Percentiles rank a stretch among this genome's conserved stretches.
phyloP scores from a whole-genome alignment of 2,329 filamentous ascomycete species.

The Diplodia intermedia region DNA sequence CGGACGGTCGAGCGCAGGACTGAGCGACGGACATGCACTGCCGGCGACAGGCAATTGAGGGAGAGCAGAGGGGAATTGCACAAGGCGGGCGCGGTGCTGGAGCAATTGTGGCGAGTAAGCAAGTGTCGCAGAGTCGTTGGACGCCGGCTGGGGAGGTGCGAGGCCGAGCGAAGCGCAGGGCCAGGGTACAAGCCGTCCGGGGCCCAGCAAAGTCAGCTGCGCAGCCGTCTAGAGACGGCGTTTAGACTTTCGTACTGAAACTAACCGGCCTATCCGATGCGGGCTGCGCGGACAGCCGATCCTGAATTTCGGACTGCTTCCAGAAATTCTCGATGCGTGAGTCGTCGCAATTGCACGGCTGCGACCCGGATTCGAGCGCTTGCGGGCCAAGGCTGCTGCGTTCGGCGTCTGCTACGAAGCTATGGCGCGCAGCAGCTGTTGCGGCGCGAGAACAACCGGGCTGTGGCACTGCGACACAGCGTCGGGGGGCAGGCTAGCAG shows the following conservation, averaged over 20 bases:
- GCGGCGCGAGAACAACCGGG: conserved; percentile 24
- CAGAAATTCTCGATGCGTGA: conserved; percentile 22
- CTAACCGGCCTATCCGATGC: conserved; percentile 29
- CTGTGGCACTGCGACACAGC: conserved; percentile 28
- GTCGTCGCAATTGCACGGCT: conserved; percentile 22
- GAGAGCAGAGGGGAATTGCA: conserved; percentile 1
- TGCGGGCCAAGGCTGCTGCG: conserved; percentile 15
- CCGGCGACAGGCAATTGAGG: conserved; percentile 18
- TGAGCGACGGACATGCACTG: neutral
- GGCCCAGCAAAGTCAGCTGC: conserved; percentile 30
- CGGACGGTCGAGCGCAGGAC: conserved; percentile 3
- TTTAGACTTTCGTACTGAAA: conserved; percentile 24
- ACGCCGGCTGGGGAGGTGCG: conserved; percentile 24
- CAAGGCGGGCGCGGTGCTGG: conserved; percentile 2
- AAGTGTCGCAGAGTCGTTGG: conserved; percentile 20
- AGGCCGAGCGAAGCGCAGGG: conserved; percentile 25
- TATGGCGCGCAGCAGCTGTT: conserved; percentile 25
- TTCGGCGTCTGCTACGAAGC: conserved; percentile 12
- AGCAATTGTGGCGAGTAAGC: conserved; percentile 26
- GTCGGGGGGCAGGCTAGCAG: conserved; percentile 22
- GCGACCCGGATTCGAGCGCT: conserved; percentile 25
- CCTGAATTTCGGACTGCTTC: conserved; percentile 29
- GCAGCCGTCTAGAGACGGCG: conserved; percentile 28
- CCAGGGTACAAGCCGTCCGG: conserved; percentile 28
- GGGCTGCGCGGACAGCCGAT: conserved; percentile 18